A percentile compares a stretch with the other conserved stretches of the same genome.
Conservation (phyloP, 352 stramenopile species). For the Phytophthora sp. region DNA sequence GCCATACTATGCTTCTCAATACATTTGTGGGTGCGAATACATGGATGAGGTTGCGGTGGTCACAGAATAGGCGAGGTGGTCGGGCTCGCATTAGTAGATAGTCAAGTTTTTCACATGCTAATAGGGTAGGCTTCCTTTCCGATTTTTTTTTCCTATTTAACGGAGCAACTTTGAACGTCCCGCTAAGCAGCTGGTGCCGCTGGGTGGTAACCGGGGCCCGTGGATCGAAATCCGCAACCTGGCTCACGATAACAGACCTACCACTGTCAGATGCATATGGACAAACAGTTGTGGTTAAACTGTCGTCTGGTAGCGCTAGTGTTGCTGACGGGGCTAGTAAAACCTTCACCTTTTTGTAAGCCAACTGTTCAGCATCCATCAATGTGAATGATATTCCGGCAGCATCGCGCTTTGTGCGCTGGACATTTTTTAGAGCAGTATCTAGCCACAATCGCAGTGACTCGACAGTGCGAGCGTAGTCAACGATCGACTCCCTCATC, state of each 20-base stretch:
- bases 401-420: slow-evolving; percentile 6
- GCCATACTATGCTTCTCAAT: slow-evolving; percentile 4
- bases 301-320: background rate
- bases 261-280: slow-evolving; percentile 6
- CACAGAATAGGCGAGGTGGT: slow-evolving; percentile 7
- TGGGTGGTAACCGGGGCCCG: background rate
- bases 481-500: slow-evolving; percentile 7
- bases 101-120: slow-evolving; percentile 18
- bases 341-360: slow-evolving; percentile 3
- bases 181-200: background rate
- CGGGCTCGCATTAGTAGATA: background rate
- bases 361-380: background rate
- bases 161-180: background rate
- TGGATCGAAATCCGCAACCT: background rate
- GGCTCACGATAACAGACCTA: slow-evolving; percentile 1
- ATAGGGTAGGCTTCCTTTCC: slow-evolving; percentile 6
- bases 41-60: too few species aligned
- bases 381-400: background rate
- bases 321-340: background rate
- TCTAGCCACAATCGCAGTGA: background rate
- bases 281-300: background rate
- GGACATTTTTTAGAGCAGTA: background rate
- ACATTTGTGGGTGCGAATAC: slow-evolving; percentile 1
- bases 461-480: background rate
- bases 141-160: background rate